Evolutionary conservation across 805 yeast species (phyloP), one percentile per base, ranked within the genome.

Genomic region (Saccharomycopsis capsularis): DNA sequence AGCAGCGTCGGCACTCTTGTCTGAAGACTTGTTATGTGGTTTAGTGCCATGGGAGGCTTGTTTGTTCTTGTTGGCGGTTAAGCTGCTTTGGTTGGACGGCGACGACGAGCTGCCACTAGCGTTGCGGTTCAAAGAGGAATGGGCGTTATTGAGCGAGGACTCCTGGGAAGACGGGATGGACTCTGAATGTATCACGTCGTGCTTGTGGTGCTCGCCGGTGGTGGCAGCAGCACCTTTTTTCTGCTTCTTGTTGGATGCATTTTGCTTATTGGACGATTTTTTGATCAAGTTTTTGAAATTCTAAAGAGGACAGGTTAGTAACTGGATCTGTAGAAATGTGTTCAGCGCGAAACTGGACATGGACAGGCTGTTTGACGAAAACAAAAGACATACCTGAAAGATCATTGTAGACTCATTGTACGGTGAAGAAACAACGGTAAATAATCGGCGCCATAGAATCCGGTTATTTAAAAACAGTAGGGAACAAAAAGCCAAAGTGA

Each of bases 231-330:
- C 18, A 16, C 18, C 15, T 13, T 29, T 29, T 13, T 29, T 29
- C 6, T n/a, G 38, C 7, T 9, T 6, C 13, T 34, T 34, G 19
- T 34, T 34, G 19, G 25, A 18, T 18, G 39, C 13, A 9, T 42
- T 18, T n/a, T 35, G 22, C 35, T 42, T 42, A 23, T 40, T 25
- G 18, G 16, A 19, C 7, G 48, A 34, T 19, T 46, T 46, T 22
- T 46, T 46, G 24, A 46, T 38, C 15, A 46, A 40, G 22, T 40
- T 46, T 41, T 46, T 46, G 15, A 46, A 29, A 25, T 38, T 46
- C 49, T 40, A 41, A 27, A 30, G n/a, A n/a, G n/a, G n/a, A n/a
- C n/a, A 46, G 21, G 38, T 34, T 34, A 34, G 38, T 34, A 34
- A n/a, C n/a, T n/a, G n/a, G n/a, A n/a, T n/a, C n/a, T n/a, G n/a